Percentiles rank a stretch among this genome's conserved stretches.
Evolutionary conservation across 768 basidiomycete genomes (phyloP).

Genomic region (Megacollybia marginata): DNA sequence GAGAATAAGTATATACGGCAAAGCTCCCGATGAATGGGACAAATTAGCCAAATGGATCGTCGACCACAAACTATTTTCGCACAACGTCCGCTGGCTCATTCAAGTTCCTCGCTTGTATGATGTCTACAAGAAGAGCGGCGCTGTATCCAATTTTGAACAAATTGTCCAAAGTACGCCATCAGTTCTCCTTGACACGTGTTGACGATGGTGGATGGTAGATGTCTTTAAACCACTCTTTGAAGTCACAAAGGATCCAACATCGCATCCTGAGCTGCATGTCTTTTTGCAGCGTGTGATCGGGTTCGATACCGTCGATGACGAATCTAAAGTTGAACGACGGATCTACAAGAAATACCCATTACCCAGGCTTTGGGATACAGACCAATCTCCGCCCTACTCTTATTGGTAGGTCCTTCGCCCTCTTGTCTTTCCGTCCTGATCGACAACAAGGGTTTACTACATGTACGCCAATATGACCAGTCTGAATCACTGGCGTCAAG

Average conservation of each 20-base stretch:
- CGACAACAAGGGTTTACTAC: slow-evolving; percentile 75
- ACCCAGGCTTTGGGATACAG: slow-evolving; percentile 82
- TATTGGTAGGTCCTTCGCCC: slow-evolving; percentile 63
- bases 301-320: slow-evolving; percentile 98
- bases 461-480: slow-evolving; percentile 97
- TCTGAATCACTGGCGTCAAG: slow-evolving; percentile 86
- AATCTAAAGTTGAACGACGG: slow-evolving; percentile 87
- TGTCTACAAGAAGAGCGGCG: slow-evolving; percentile 86
- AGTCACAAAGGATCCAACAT: slow-evolving; percentile 84
- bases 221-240: slow-evolving; percentile 92
- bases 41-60: slow-evolving; percentile 97
- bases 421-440: neutral
- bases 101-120: slow-evolving; percentile 94
- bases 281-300: slow-evolving; percentile 94
- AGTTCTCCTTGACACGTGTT: too few species aligned
- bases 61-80: slow-evolving; percentile 86
- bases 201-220: slow-evolving; percentile 39
- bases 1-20: slow-evolving; percentile 93
- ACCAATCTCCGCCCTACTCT: slow-evolving; percentile 88
- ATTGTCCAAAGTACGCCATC: slow-evolving; percentile 71
- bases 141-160: slow-evolving; percentile 82
- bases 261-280: slow-evolving; percentile 90
- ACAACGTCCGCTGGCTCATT: slow-evolving; percentile 97
- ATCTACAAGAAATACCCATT: slow-evolving; percentile 93
- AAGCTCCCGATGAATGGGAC: slow-evolving; percentile 85